Percentiles rank a stretch among this genome's conserved stretches.
phyloP scores from a whole-genome alignment of 371 early-diverging fungal species.

The Apophysomyces ossiformis region DNA sequence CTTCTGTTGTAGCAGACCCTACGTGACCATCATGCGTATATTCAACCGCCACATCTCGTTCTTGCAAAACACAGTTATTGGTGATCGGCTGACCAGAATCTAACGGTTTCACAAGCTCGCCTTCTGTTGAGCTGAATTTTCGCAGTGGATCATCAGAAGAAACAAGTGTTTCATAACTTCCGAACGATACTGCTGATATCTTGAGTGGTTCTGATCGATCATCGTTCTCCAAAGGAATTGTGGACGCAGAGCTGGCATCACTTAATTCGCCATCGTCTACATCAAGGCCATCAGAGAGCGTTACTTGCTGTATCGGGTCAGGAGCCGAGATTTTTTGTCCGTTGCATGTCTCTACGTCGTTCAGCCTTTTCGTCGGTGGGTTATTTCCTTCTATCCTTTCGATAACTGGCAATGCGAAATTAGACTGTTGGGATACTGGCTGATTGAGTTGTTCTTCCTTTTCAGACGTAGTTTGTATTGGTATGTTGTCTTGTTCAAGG shows the following conservation, averaged over 20 bases:
- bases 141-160: background rate
- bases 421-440: no score
- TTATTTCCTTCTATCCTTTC: no score
- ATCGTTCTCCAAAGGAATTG: slow-evolving; percentile 28
- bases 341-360: no score
- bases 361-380: no score
- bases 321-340: no score
- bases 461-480: no score
- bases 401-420: no score
- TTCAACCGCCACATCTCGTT: background rate
- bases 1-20: background rate
- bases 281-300: slow-evolving; percentile 9
- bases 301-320: no score
- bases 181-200: slow-evolving; percentile 7
- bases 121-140: background rate
- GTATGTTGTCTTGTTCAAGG: no score
- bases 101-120: background rate
- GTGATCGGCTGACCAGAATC: background rate
- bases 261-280: slow-evolving; percentile 30
- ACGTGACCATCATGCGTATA: background rate
- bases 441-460: no score
- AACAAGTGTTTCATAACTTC: background rate
- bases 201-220: slow-evolving; percentile 3
- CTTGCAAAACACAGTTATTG: background rate
- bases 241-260: slow-evolving; percentile 36